Percentiles rank a stretch among this genome's conserved stretches.
These are phyloP conservation scores for Amanita jacksonii DNA, from an alignment of 768 basidiomycete species.

Conservation along the genomic window DNA sequence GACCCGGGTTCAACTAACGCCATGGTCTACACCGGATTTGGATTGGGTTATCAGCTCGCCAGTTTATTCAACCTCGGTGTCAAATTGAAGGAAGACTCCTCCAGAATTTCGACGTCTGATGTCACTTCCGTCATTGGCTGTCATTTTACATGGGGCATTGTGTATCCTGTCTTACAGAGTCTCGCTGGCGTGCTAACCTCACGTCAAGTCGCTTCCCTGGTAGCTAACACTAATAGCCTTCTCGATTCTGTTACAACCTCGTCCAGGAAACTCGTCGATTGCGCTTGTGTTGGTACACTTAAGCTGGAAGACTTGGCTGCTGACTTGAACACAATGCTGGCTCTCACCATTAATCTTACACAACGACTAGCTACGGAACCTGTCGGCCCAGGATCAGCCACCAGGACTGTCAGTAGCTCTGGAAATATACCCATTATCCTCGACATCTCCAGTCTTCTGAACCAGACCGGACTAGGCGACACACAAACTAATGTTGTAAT, in stretches of 20 bases:
- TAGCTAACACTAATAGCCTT: constrained; percentile 12
- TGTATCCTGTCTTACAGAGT: constrained; percentile 3
- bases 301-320: constrained; percentile 10
- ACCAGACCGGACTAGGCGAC: constrained; percentile 13
- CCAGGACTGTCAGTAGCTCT: neutral
- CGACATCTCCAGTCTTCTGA: constrained; percentile 17
- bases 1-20: constrained; percentile 7
- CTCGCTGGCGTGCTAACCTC: constrained; percentile 8
- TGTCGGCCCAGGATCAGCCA: constrained; percentile 1
- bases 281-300: constrained; percentile 11
- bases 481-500: constrained; percentile 12
- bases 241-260: neutral
- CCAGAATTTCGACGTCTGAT: neutral
- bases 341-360: constrained; percentile 10
- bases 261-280: constrained; percentile 8
- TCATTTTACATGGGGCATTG: neutral
- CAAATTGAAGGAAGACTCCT: constrained; percentile 4
- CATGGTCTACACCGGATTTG: constrained; percentile 11
- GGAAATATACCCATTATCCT: constrained; percentile 15
- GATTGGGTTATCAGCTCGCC: constrained; percentile 9
- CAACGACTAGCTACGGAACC: constrained; percentile 9
- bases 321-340: constrained; percentile 9
- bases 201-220: constrained; percentile 13
- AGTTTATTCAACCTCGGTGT: neutral
- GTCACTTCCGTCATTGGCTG: neutral